Conservation (phyloP, 1,139 yeast species). For the Taphrina populina region DNA sequence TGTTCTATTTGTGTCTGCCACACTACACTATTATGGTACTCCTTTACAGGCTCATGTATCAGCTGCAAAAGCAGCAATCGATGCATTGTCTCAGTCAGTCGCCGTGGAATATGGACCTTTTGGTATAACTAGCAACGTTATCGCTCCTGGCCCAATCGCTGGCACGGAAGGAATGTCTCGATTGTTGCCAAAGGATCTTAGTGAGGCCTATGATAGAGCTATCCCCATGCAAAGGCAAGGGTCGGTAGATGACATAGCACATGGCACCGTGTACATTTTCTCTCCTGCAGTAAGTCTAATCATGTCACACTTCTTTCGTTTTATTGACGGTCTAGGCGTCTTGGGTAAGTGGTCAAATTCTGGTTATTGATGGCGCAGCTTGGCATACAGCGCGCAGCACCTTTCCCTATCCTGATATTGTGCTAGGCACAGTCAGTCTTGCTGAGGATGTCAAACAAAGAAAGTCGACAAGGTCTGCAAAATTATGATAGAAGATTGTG, state of each 20-base stretch:
- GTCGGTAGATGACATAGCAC: conserved; percentile 74
- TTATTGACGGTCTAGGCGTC: conserved; percentile 78
- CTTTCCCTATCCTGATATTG: conserved; percentile 30
- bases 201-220: conserved; percentile 48
- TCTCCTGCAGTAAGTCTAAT: conserved; percentile 4
- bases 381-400: conserved; percentile 38
- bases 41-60: conserved; percentile 58
- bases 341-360: conserved; percentile 73
- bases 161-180: conserved; percentile 78
- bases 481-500: conserved; percentile 3
- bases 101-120: conserved; percentile 82
- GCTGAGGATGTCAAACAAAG: conserved; percentile 29
- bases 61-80: conserved; percentile 93
- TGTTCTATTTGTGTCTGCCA: conserved; percentile 73
- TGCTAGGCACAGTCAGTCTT: conserved; percentile 11
- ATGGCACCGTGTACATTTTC: conserved; percentile 56
- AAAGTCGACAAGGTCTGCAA: conserved; percentile 10
- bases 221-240: conserved; percentile 82
- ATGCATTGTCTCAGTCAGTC: conserved; percentile 73
- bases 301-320: conserved; percentile 49
- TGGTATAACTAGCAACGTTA: conserved; percentile 74
- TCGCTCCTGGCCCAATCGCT: conserved; percentile 85
- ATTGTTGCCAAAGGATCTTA: conserved; percentile 50
- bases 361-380: conserved; percentile 73
- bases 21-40: conserved; percentile 80